These are phyloP conservation scores for Backusella westeae DNA, from an alignment of 192 early-diverging fungal genomes.

Conservation along the genomic window DNA sequence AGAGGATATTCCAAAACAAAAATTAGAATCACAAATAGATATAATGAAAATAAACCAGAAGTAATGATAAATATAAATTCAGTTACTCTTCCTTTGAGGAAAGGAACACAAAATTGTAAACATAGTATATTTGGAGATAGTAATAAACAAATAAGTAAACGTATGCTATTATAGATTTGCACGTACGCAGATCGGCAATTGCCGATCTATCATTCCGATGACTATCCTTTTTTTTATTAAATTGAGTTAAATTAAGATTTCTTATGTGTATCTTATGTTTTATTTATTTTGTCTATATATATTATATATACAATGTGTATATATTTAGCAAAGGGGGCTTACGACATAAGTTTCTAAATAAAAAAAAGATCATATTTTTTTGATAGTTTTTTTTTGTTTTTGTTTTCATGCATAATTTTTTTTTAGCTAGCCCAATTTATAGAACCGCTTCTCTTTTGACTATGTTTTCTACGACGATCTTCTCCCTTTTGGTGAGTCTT, in stretches of 20 bases:
- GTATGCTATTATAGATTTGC: background rate
- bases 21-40: background rate
- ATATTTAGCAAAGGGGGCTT: background rate
- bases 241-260: background rate
- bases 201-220: background rate
- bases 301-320: background rate
- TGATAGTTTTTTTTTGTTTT: background rate
- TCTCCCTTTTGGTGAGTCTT: constrained; percentile 37
- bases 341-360: constrained; percentile 2
- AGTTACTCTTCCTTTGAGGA: background rate
- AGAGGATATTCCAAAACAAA: background rate
- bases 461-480: constrained; percentile 13
- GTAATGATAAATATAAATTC: background rate
- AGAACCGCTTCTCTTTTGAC: background rate
- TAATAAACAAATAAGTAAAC: constrained; percentile 1
- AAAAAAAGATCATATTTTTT: background rate
- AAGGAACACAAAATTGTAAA: background rate
- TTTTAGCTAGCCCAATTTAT: background rate
- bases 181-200: background rate
- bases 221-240: background rate
- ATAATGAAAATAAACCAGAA: background rate
- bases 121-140: background rate
- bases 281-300: constrained; percentile 6
- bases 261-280: background rate
- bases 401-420: background rate